These are phyloP conservation scores for Picea engelmannii DNA, from an alignment of 83 land plant genomes.

Conservation along the genomic window DNA sequence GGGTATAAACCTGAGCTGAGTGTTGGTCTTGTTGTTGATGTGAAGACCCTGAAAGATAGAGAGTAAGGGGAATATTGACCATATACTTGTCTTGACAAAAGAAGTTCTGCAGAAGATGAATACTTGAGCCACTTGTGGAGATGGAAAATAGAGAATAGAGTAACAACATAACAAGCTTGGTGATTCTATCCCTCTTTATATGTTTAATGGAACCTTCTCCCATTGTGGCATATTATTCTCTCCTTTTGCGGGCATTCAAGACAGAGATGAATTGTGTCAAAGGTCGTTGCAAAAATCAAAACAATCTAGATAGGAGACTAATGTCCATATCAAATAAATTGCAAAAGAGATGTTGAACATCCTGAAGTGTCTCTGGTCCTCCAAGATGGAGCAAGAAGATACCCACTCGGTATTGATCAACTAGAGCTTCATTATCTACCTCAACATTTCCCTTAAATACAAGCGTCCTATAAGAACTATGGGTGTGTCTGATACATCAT, in stretches of 20 bases:
- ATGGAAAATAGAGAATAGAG: no score
- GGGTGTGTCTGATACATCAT: not conserved
- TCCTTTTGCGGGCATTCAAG: slow-evolving; percentile 80
- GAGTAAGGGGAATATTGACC: no score
- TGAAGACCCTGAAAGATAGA: no score
- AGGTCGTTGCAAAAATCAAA: slow-evolving; percentile 80
- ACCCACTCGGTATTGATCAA: slow-evolving; percentile 67
- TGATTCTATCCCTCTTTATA: no score
- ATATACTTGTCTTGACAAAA: no score
- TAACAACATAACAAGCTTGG: no score
- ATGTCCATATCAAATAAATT: slow-evolving; percentile 97
- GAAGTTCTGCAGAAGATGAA: no score
- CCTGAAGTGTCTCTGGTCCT: slow-evolving; percentile 94
- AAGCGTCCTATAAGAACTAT: not conserved
- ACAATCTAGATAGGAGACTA: slow-evolving; percentile 78
- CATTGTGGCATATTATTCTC: slow-evolving; percentile 22
- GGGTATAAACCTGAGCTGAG: no score
- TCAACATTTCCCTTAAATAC: not conserved
- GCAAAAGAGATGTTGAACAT: slow-evolving; percentile 95
- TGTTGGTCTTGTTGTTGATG: no score
- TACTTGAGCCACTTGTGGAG: no score
- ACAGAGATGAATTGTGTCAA: slow-evolving; percentile 83
- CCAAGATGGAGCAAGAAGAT: slow-evolving; percentile 90
- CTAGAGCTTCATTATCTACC: not conserved
- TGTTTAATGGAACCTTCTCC: no score